Evolutionary conservation across 768 basidiomycete species (phyloP).

Genomic region (Gautieria morchelliformis): DNA sequence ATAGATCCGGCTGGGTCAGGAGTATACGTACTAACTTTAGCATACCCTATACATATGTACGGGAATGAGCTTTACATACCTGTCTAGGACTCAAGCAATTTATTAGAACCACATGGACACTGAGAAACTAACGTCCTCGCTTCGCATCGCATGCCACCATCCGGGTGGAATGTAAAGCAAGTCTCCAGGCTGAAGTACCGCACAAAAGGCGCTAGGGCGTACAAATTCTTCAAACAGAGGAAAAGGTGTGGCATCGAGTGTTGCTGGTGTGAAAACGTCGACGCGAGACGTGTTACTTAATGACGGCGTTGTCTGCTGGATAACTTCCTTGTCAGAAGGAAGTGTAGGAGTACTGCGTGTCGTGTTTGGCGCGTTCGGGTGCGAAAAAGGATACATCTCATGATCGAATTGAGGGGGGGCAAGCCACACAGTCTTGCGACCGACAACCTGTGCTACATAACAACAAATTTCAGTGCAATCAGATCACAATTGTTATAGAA

Average conservation of each 20-base stretch:
- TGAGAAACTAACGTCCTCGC: conserved; percentile 74
- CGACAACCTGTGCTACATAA: conserved; percentile 72
- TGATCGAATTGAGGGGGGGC: conserved; percentile 53
- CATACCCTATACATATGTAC: too few relatives aligned
- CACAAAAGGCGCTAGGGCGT: conserved; percentile 47
- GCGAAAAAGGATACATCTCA: conserved; percentile 48
- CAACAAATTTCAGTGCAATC: background rate
- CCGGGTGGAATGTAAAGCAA: conserved; percentile 82
- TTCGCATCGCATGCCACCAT: conserved; percentile 93
- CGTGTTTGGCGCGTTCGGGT: conserved; percentile 7
- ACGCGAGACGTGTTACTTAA: conserved; percentile 75
- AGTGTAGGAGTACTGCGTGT: background rate
- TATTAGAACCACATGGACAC: conserved; percentile 84
- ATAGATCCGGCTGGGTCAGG: too few relatives aligned
- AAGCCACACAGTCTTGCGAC: conserved; percentile 85
- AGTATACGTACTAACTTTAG: too few relatives aligned
- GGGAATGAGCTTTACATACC: too few relatives aligned
- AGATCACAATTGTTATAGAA: background rate
- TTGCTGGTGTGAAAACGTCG: conserved; percentile 55
- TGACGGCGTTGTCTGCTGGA: conserved; percentile 26
- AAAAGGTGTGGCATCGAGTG: conserved; percentile 20
- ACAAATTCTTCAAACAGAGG: conserved; percentile 50
- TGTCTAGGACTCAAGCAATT: too few relatives aligned
- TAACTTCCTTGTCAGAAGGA: background rate
- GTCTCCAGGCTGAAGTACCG: conserved; percentile 73